These are phyloP conservation scores for Beauveria asiatica DNA, from an alignment of 2,329 filamentous ascomycete species.

Conservation along the genomic window DNA sequence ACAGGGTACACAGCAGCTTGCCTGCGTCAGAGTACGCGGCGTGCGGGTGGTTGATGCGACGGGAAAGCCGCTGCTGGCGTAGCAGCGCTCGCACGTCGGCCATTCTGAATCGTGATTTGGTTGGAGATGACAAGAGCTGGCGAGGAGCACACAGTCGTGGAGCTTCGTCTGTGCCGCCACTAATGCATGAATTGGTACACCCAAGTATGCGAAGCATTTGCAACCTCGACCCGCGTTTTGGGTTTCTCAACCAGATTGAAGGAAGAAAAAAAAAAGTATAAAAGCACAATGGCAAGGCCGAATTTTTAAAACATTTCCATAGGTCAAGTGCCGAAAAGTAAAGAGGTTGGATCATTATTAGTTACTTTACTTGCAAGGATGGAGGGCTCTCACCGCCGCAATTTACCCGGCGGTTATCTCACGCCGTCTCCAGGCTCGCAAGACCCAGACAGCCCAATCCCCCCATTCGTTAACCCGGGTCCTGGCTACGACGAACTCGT, in stretches of 20 bases:
- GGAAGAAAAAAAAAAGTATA: not conserved
- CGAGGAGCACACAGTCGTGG: not conserved
- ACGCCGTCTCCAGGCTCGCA: slow-evolving; percentile 8
- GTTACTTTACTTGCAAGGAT: slow-evolving; percentile 8
- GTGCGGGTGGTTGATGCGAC: slow-evolving; percentile 62
- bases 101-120: slow-evolving; percentile 38
- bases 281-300: not conserved
- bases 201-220: slow-evolving; percentile 10
- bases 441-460: not conserved
- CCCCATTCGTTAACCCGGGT: not conserved
- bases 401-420: slow-evolving; percentile 22
- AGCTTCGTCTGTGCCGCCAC: slow-evolving; percentile 6
- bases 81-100: slow-evolving; percentile 73
- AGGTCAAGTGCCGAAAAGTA: not conserved
- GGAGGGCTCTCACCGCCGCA: slow-evolving; percentile 13
- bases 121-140: slow-evolving; percentile 3
- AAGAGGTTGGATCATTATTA: slow-evolving; percentile 1
- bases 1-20: slow-evolving; percentile 59
- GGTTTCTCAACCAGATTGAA: not conserved
- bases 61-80: slow-evolving; percentile 65
- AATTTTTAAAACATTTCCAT: not conserved
- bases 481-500: not conserved
- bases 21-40: slow-evolving; percentile 60
- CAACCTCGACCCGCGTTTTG: not conserved
- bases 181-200: slow-evolving; percentile 8